phyloP scores from a whole-genome alignment of 208 protist species.

The Trypanosoma caninum region DNA sequence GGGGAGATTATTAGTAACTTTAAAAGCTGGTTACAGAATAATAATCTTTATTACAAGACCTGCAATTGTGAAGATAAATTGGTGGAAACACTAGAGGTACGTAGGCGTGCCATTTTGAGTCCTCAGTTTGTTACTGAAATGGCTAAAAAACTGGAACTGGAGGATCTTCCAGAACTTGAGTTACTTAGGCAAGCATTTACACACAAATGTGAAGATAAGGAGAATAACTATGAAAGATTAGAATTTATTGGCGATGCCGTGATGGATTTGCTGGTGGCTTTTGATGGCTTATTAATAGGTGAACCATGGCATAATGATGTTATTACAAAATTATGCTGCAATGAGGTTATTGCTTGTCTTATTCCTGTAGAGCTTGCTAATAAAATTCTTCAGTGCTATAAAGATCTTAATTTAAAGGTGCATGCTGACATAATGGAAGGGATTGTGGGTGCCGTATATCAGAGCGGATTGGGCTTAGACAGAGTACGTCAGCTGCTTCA shows the following conservation, averaged over 20 bases:
- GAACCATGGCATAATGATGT: constrained; percentile 12
- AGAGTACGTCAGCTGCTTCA: constrained; percentile 34
- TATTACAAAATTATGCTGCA: constrained; percentile 28
- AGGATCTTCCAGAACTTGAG: neutral
- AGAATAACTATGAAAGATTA: constrained; percentile 55
- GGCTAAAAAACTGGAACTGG: constrained; percentile 11
- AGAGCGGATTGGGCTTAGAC: constrained; percentile 35
- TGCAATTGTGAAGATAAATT: neutral
- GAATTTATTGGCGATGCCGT: constrained; percentile 70
- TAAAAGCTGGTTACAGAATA: constrained; percentile 14
- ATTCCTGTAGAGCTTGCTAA: constrained; percentile 31
- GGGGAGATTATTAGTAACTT: constrained; percentile 7
- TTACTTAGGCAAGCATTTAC: constrained; percentile 40
- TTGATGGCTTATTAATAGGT: constrained; percentile 32
- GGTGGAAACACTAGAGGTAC: constrained; percentile 15
- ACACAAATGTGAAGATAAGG: constrained; percentile 43
- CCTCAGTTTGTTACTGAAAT: neutral
- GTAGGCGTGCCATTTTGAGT: constrained; percentile 3
- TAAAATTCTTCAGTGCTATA: constrained; percentile 27
- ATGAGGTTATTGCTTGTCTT: constrained; percentile 45
- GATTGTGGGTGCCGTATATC: constrained; percentile 56
- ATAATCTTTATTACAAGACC: neutral
- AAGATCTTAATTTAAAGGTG: constrained; percentile 30
- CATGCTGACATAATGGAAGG: constrained; percentile 67
- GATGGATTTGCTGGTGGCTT: constrained; percentile 56